These are phyloP conservation scores for Colletotrichum caudatum DNA, from an alignment of 2,329 filamentous ascomycete species.

Conservation along the genomic window DNA sequence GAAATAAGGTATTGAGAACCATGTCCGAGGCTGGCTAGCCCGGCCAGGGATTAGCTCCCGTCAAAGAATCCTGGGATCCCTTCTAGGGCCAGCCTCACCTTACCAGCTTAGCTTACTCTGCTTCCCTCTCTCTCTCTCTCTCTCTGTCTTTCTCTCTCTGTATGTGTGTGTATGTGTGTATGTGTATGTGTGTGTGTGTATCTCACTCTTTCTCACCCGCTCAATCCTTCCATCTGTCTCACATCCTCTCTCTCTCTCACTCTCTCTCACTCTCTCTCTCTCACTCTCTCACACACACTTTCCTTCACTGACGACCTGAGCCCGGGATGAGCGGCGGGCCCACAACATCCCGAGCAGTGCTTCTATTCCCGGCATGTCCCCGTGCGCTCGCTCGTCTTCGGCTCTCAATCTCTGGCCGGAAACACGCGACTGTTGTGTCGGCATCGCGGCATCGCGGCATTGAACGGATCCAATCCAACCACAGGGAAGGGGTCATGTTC, in stretches of 20 bases:
- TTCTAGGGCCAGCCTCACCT: neutral
- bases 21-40: neutral
- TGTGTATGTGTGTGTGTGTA: too few species aligned
- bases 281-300: too few species aligned
- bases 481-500: neutral
- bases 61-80: slow-evolving; percentile 5
- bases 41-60: slow-evolving; percentile 15
- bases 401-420: slow-evolving; percentile 8
- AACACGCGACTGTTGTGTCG: slow-evolving; percentile 32
- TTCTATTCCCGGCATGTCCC: slow-evolving; percentile 33
- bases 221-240: neutral
- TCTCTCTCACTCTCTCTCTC: neutral
- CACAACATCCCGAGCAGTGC: neutral
- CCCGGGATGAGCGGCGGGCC: slow-evolving; percentile 1
- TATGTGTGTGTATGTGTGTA: too few species aligned
- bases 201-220: too few species aligned
- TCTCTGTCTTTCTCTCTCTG: neutral
- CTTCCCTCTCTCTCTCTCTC: neutral
- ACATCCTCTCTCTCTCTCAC: neutral
- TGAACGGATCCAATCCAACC: neutral
- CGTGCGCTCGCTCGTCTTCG: slow-evolving; percentile 22
- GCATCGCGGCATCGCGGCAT: slow-evolving; percentile 33
- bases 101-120: neutral
- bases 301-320: neutral
- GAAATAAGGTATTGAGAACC: slow-evolving; percentile 22